A percentile compares a stretch with the other conserved stretches of the same genome.
Evolutionary conservation across 768 basidiomycete species (phyloP).

Genomic region (Serendipita sp.): DNA sequence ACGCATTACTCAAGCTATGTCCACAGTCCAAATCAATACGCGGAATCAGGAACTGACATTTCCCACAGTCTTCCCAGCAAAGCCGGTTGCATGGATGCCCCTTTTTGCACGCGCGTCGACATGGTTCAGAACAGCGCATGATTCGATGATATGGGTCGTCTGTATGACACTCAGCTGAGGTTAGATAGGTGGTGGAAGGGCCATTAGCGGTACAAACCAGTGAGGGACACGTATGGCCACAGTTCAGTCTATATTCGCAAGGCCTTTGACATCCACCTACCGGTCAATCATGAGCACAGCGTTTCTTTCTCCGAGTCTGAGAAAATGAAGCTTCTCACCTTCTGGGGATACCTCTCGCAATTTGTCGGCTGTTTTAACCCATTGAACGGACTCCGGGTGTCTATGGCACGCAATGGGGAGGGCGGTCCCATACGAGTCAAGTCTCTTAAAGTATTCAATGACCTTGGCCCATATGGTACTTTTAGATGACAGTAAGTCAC

Average conservation of each 20-base stretch:
- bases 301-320: neutral
- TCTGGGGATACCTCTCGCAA: constrained; percentile 39
- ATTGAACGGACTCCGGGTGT: constrained; percentile 31
- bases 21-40: constrained; percentile 43
- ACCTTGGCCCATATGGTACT: constrained; percentile 44
- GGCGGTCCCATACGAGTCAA: constrained; percentile 32
- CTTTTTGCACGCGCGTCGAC: constrained; percentile 36
- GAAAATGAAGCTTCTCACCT: constrained; percentile 23
- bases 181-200: neutral
- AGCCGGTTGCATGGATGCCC: constrained; percentile 41
- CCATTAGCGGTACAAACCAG: constrained; percentile 25
- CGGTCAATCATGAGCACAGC: neutral
- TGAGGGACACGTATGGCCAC: constrained; percentile 51
- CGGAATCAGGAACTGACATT: constrained; percentile 33
- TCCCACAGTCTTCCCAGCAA: constrained; percentile 39
- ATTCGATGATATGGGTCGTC: constrained; percentile 40
- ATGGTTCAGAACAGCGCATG: constrained; percentile 32
- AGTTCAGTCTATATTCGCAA: constrained; percentile 38
- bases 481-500: constrained; percentile 32
- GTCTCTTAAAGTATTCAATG: constrained; percentile 37
- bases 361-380: constrained; percentile 35
- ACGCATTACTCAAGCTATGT: constrained; percentile 28
- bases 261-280: constrained; percentile 45
- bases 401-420: constrained; percentile 43
- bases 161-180: constrained; percentile 35